Evolutionary conservation across 441 rosid genomes (phyloP).

Genomic region (Kokia cookei): DNA sequence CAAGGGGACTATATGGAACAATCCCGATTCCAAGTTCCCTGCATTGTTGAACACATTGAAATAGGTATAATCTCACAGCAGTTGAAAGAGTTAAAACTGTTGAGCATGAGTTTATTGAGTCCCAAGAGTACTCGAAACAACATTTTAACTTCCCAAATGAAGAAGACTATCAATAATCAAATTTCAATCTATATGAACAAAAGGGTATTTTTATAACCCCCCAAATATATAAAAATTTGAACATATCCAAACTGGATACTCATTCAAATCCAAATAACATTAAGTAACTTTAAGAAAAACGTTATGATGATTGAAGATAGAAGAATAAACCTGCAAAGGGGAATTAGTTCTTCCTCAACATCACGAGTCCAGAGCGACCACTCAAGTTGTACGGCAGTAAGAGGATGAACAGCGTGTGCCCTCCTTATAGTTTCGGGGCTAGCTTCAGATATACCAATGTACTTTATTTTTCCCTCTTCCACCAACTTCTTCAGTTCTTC

Average conservation of each 20-base stretch:
- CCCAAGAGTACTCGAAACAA: too few relatives aligned
- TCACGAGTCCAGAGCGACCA: conserved; percentile 65
- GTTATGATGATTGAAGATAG: background rate
- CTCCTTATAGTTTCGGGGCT: conserved; percentile 28
- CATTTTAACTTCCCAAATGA: too few relatives aligned
- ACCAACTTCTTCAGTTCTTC: conserved; percentile 10
- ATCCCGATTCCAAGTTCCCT: conserved; percentile 50
- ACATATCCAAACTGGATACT: too few relatives aligned
- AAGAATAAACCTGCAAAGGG: conserved; percentile 24
- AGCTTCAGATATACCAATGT: background rate
- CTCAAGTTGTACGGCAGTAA: conserved; percentile 53
- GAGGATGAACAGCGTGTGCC: conserved; percentile 60
- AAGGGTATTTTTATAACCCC: too few relatives aligned
- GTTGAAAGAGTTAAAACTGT: background rate
- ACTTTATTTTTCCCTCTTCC: background rate
- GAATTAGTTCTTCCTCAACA: conserved; percentile 47
- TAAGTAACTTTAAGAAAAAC: too few relatives aligned
- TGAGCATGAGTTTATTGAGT: too few relatives aligned
- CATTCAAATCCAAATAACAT: too few relatives aligned
- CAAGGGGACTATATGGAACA: conserved; percentile 50
- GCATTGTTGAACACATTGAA: background rate
- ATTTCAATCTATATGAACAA: too few relatives aligned
- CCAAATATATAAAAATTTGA: too few relatives aligned
- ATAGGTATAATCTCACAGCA: background rate
- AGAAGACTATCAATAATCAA: too few relatives aligned